Base-by-base conservation (phyloP, 345 rosid genomes). In the Salix purpurea region DNA sequence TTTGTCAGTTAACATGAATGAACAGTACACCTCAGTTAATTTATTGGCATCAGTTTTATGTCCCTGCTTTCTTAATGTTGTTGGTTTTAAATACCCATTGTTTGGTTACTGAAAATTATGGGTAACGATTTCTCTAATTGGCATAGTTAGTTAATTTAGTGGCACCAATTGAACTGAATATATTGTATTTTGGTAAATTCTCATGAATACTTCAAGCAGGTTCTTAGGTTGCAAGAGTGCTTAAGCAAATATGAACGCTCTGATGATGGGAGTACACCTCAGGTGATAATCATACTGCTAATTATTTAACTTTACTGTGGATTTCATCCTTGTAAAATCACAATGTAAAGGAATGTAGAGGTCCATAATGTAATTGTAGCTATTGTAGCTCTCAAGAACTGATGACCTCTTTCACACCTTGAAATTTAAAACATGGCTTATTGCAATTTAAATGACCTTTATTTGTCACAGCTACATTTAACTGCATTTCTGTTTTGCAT, bases 241-340 rank as follows among this genome's bases (percentile, higher is more conserved):
- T 77, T 95, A 62, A 93, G 97, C 89, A 93, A 95, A 87, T 95
- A 95, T 79, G 97, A 95, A 79, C 86, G 90, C 58, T 81, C 97
- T 67, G 83, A 81, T 84, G 97, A 95, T 75, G 97, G 97, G 58
- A 92, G 89, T 85, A 88, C 95, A 39, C 94, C 97, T 78, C 97
- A 91, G 96, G 99, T 95, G 67, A 80, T 76, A 18, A 61, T 76
- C 71, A 44, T 21, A 67, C 28, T 76, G 28, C 44, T 37, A 42
- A 40, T 26, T 19, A 4, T 46, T 52, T 19, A 24, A n/a, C 28
- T 37, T 71, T 12, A 13, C 9, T 30, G 11, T 34, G 16, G 67
- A 71, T 21, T 21, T 28, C 15, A 40, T 24, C 39, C 23, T 13
- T 54, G 54, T 54, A 36, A 19, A 39, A 58, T 26, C n/a, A 39